phyloP scores from a whole-genome alignment of 2,329 filamentous ascomycete species.

The Fusarium algeriense region DNA sequence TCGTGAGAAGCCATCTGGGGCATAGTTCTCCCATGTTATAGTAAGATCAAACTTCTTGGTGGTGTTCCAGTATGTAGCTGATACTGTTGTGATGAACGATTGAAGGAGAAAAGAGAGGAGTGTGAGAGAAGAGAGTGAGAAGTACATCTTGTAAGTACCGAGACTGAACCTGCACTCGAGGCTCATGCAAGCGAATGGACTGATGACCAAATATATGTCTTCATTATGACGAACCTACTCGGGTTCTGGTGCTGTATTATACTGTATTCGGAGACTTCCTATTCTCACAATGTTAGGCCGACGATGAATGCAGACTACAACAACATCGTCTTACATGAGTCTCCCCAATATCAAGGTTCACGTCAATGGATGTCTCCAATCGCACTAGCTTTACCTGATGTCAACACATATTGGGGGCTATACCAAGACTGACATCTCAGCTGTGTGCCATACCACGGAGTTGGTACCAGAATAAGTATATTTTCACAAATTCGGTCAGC shows the following conservation, averaged over 20 bases:
- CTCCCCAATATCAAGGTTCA: background rate
- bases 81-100: slow-evolving; percentile 1
- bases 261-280: slow-evolving; percentile 2
- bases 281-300: background rate
- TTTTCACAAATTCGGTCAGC: slow-evolving; percentile 18
- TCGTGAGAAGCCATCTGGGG: slow-evolving; percentile 59
- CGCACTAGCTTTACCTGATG: background rate
- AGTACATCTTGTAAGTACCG: slow-evolving; percentile 21
- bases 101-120: slow-evolving; percentile 24
- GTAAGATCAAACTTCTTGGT: slow-evolving; percentile 46
- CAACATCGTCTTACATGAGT: slow-evolving; percentile 6
- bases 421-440: background rate
- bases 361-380: background rate
- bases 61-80: slow-evolving; percentile 17
- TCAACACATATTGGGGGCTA: background rate
- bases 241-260: background rate
- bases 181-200: background rate
- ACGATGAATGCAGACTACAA: background rate
- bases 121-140: background rate
- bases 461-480: background rate
- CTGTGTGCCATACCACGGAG: background rate
- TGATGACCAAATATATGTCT: too few species aligned
- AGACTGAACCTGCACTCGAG: background rate
- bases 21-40: slow-evolving; percentile 54
- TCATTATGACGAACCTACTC: too few species aligned